Evolutionary conservation across 805 yeast species (phyloP).

Genomic region (Novakomyces olei): DNA sequence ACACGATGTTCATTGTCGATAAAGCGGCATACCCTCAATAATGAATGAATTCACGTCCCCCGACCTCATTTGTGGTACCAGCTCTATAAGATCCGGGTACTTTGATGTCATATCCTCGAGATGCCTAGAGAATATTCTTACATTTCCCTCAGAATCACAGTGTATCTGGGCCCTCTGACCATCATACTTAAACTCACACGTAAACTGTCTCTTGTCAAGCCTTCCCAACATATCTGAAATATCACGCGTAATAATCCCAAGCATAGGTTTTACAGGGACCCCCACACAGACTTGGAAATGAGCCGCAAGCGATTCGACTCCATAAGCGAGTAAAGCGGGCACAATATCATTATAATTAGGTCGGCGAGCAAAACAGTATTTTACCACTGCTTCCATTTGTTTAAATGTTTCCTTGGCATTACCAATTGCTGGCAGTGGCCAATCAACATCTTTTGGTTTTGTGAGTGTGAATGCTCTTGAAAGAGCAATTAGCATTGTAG

Average conservation of each 20-base stretch:
- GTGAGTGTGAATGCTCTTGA: conserved; percentile 10
- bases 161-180: conserved; percentile 14
- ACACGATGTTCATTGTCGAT: too few relatives aligned
- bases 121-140: conserved; percentile 11
- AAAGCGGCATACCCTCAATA: too few relatives aligned
- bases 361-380: conserved; percentile 11
- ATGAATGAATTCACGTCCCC: conserved; percentile 8
- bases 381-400: conserved; percentile 8
- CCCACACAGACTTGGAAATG: conserved; percentile 8
- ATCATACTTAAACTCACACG: conserved; percentile 13
- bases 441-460: neutral
- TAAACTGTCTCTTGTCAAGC: conserved; percentile 7
- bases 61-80: neutral
- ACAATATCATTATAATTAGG: conserved; percentile 10
- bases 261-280: conserved; percentile 10
- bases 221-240: conserved; percentile 8
- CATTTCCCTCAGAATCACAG: conserved; percentile 19
- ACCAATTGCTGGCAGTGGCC: neutral
- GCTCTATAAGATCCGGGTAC: conserved; percentile 11
- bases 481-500: conserved; percentile 11
- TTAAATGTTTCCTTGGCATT: conserved; percentile 4
- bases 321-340: conserved; percentile 6
- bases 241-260: conserved; percentile 13
- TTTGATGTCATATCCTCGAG: conserved; percentile 12
- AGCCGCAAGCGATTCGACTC: conserved; percentile 3